Conservation (phyloP, 805 yeast species). For the Kodamaea kakaduensis region DNA sequence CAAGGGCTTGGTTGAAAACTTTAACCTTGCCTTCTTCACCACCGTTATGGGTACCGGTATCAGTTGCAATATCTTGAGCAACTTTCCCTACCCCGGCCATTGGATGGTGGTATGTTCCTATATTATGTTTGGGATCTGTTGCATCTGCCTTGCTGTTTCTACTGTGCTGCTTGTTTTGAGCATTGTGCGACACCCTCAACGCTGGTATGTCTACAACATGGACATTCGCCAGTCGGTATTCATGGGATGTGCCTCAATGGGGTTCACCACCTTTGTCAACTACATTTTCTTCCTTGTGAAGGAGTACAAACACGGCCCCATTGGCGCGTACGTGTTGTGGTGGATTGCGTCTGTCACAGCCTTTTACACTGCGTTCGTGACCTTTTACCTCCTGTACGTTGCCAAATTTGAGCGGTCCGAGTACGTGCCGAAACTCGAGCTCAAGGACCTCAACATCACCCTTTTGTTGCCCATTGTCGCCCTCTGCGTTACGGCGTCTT, state of each 20-base stretch:
- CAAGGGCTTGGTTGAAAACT: slow-evolving; percentile 18
- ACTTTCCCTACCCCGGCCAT: slow-evolving; percentile 59
- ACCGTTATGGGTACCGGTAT: slow-evolving; percentile 87
- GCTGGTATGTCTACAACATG: slow-evolving; percentile 12
- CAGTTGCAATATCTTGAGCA: slow-evolving; percentile 53
- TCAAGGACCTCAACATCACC: slow-evolving; percentile 47
- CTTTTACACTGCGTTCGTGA: slow-evolving; percentile 55
- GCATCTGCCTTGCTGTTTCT: slow-evolving; percentile 29
- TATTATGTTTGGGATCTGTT: slow-evolving; percentile 56
- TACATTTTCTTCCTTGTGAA: slow-evolving; percentile 47
- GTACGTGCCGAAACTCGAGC: slow-evolving; percentile 13
- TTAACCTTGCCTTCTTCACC: slow-evolving; percentile 59
- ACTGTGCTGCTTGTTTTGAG: slow-evolving; percentile 41
- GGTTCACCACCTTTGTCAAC: slow-evolving; percentile 60
- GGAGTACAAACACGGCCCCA: slow-evolving; percentile 34
- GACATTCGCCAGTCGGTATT: slow-evolving; percentile 45
- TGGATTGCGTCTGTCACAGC: slow-evolving; percentile 61
- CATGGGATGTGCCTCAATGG: slow-evolving; percentile 83
- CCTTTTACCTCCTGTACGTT: slow-evolving; percentile 48
- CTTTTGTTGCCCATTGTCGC: slow-evolving; percentile 76
- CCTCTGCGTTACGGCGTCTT: slow-evolving; percentile 67
- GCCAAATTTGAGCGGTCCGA: slow-evolving; percentile 28
- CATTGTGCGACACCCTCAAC: slow-evolving; percentile 27
- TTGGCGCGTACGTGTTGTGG: slow-evolving; percentile 63
- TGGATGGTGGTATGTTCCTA: slow-evolving; percentile 59